Percentiles rank a stretch among this genome's conserved stretches.
These are phyloP conservation scores for Thielaviopsis euricoi DNA, from an alignment of 2,329 filamentous ascomycete genomes.

Conservation along the genomic window DNA sequence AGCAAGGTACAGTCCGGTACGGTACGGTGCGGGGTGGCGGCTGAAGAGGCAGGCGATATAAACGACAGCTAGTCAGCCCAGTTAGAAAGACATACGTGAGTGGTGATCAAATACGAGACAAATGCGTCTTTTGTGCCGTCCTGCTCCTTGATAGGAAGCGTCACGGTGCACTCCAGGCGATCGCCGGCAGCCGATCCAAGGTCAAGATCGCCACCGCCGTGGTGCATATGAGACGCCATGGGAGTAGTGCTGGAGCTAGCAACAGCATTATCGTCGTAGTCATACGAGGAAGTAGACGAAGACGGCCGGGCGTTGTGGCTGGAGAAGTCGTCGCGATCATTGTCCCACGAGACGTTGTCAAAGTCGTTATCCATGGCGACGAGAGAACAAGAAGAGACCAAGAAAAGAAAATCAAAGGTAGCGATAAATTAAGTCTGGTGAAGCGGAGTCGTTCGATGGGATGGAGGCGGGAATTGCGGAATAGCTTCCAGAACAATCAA, in stretches of 20 bases:
- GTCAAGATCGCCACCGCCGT: conserved; percentile 7
- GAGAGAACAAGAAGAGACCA: conserved; percentile 15
- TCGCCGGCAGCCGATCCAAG: conserved; percentile 20
- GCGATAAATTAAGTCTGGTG: background rate
- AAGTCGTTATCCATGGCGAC: conserved; percentile 52
- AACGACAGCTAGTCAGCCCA: background rate
- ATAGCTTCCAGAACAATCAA: background rate
- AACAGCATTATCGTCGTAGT: conserved; percentile 5
- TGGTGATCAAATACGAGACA: conserved; percentile 88
- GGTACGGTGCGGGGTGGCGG: too few species aligned
- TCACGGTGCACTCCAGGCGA: conserved; percentile 67
- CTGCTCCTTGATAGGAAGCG: conserved; percentile 79
- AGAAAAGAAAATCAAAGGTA: background rate
- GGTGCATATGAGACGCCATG: background rate
- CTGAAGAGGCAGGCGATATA: background rate
- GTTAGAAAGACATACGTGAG: conserved; percentile 42
- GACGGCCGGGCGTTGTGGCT: background rate
- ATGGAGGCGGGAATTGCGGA: background rate
- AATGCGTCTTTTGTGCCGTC: conserved; percentile 94
- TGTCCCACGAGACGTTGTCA: conserved; percentile 65
- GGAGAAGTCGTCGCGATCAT: conserved; percentile 32
- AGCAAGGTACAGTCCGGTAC: too few species aligned
- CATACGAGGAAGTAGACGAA: conserved; percentile 6
- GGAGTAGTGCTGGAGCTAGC: conserved; percentile 4
- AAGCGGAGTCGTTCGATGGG: background rate